Conservation (phyloP, 805 yeast species). For the Zygosaccharomyces kombuchaensis region DNA sequence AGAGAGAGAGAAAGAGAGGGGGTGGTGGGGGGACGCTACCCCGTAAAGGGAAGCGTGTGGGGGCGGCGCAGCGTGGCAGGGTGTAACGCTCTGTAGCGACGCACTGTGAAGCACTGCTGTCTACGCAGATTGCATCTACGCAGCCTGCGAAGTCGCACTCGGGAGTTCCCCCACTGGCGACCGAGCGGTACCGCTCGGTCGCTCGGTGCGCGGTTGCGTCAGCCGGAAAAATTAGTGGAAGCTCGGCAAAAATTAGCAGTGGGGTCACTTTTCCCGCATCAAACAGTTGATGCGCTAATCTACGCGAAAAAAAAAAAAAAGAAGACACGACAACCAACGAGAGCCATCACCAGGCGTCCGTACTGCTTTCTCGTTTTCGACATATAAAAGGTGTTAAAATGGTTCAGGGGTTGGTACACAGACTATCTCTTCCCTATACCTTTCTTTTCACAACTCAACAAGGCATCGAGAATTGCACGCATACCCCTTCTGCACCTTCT, state of each 20-base stretch:
- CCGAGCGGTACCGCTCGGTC: neutral
- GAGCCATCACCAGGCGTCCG: conserved; percentile 6
- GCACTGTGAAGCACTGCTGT: no score
- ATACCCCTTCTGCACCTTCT: neutral
- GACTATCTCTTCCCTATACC: no score
- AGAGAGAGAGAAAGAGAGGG: no score
- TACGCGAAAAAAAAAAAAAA: conserved; percentile 3
- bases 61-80: no score
- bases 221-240: conserved; percentile 2
- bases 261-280: neutral
- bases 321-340: neutral
- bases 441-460: neutral
- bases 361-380: neutral
- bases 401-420: no score
- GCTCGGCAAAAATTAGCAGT: neutral
- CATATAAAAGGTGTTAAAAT: neutral
- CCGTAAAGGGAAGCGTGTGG: no score
- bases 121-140: no score
- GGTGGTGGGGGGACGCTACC: no score
- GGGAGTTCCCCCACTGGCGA: no score
- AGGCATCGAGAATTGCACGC: conserved; percentile 2
- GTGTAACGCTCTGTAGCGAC: no score
- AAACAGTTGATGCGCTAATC: neutral
- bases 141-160: no score
- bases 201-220: neutral